These are phyloP conservation scores for Kernera saxatilis DNA, from an alignment of 345 rosid species.

Conservation along the genomic window DNA sequence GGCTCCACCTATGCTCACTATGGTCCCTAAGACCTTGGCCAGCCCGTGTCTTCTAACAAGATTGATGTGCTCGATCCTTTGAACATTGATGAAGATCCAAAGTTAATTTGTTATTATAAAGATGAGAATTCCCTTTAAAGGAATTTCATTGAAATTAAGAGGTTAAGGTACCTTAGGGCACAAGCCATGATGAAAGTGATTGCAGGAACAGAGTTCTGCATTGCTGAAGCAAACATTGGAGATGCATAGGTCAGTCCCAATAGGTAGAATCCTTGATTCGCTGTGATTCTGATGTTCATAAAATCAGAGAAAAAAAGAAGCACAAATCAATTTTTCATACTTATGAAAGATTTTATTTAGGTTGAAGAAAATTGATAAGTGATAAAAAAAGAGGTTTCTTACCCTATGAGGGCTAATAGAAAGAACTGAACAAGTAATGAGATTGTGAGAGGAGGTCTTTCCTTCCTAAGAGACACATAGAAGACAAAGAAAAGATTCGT, in stretches of 20 bases:
- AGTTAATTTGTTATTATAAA: not conserved
- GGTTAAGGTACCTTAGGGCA: conserved; percentile 41
- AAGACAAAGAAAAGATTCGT: not conserved
- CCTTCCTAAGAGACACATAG: conserved; percentile 44
- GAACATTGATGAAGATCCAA: not conserved
- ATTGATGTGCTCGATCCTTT: conserved; percentile 55
- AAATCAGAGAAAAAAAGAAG: not conserved
- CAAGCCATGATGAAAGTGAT: conserved; percentile 81
- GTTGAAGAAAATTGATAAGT: not conserved
- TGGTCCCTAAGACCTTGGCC: conserved; percentile 57
- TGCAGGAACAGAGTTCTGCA: conserved; percentile 82
- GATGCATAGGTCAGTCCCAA: conserved; percentile 60
- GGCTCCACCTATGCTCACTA: conserved; percentile 66
- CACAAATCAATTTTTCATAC: not conserved
- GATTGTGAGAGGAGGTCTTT: conserved; percentile 56
- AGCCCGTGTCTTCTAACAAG: conserved; percentile 50
- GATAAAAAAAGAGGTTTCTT: not conserved
- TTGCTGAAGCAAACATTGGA: conserved; percentile 79
- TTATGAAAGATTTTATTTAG: not conserved
- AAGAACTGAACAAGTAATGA: conserved; percentile 63
- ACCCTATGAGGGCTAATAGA: conserved; percentile 64
- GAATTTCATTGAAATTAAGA: not conserved
- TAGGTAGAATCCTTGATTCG: conserved; percentile 76
- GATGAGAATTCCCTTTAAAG: not conserved
- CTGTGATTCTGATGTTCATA: conserved; percentile 52